Evolutionary conservation across 257 asterid genomes (phyloP).

Genomic region (Forsythia viridissima): DNA sequence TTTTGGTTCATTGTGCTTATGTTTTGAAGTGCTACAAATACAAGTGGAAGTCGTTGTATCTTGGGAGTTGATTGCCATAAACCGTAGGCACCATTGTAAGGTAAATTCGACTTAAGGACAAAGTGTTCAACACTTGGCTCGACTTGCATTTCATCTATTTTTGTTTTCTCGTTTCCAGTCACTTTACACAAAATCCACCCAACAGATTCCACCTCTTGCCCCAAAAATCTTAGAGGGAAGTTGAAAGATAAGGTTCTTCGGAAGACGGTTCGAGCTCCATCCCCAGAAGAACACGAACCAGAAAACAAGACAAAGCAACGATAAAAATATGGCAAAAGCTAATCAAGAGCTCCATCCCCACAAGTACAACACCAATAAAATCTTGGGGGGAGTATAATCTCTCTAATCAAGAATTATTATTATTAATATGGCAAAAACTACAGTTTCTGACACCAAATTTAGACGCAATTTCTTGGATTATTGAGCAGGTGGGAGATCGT

Average conservation of each 20-base stretch:
- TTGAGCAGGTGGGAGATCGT: not conserved
- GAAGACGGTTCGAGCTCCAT: conserved; percentile 57
- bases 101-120: too few relatives aligned
- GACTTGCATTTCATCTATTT: too few relatives aligned
- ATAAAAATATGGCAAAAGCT: conserved; percentile 6
- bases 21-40: too few relatives aligned
- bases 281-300: conserved; percentile 28
- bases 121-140: too few relatives aligned
- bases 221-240: conserved; percentile 72
- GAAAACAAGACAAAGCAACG: conserved; percentile 29
- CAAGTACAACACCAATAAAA: conserved; percentile 26
- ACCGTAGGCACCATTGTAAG: too few relatives aligned
- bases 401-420: not conserved
- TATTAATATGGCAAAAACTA: conserved; percentile 23
- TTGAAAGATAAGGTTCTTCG: conserved; percentile 58
- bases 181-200: too few relatives aligned
- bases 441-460: conserved; percentile 33
- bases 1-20: too few relatives aligned
- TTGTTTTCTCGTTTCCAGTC: too few relatives aligned
- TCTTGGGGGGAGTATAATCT: conserved; percentile 15
- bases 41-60: too few relatives aligned
- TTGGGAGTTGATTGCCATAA: too few relatives aligned
- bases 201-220: conserved; percentile 75
- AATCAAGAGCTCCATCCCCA: conserved; percentile 16
- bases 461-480: conserved; percentile 32